A percentile compares a stretch with the other conserved stretches of the same genome.
Conservation (phyloP, 1,284 basidiomycete species). For the Omphalotus olearius region DNA sequence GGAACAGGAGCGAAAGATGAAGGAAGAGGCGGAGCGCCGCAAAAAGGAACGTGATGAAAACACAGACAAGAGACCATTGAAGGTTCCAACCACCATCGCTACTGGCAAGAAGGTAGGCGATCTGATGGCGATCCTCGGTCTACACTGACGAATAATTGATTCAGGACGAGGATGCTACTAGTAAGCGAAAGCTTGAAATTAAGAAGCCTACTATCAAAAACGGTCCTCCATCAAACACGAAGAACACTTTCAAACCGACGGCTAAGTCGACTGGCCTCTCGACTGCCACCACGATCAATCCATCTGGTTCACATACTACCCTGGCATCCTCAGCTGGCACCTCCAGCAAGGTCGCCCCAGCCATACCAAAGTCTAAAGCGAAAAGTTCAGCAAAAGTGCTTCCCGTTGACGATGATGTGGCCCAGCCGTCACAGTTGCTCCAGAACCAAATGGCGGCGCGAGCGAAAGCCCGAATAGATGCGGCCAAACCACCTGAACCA, state of each 20-base stretch:
- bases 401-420: constrained; percentile 40
- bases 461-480: constrained; percentile 61
- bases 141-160: constrained; percentile 3
- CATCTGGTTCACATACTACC: constrained; percentile 19
- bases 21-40: constrained; percentile 65
- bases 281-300: constrained; percentile 22
- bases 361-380: constrained; percentile 36
- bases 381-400: constrained; percentile 31
- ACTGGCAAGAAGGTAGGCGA: constrained; percentile 51
- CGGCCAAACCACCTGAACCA: constrained; percentile 48
- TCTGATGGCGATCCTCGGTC: constrained; percentile 1
- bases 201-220: constrained; percentile 37
- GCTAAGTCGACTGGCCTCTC: constrained; percentile 26
- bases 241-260: constrained; percentile 43
- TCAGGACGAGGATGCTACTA: constrained; percentile 61
- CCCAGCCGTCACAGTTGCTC: constrained; percentile 57
- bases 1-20: constrained; percentile 67
- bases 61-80: constrained; percentile 58
- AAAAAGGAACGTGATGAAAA: constrained; percentile 74
- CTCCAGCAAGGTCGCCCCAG: constrained; percentile 11
- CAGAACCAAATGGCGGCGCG: constrained; percentile 68
- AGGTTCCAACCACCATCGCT: constrained; percentile 19
- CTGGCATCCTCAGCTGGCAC: constrained; percentile 18
- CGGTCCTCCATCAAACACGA: constrained; percentile 34
- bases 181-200: constrained; percentile 58